Evolutionary conservation across 1,284 basidiomycete genomes (phyloP).

Genomic region (Ceraceosorus guamensis): DNA sequence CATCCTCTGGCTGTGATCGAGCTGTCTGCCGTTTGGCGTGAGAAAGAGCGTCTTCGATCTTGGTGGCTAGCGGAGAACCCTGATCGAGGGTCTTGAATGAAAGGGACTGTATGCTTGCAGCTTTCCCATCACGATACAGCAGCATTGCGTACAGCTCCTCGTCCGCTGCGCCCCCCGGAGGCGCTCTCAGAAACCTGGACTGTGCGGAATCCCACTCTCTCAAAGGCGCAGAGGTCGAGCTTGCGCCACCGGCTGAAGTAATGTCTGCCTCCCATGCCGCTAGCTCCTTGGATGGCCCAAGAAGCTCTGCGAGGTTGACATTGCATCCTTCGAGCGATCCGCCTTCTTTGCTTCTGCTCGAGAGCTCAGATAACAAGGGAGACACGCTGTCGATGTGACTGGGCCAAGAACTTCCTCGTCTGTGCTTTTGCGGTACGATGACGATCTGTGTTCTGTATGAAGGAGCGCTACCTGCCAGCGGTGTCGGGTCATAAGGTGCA

Average conservation of each 20-base stretch:
- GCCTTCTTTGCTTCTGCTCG: conserved; percentile 23
- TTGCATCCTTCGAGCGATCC: conserved; percentile 35
- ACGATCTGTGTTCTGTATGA: conserved; percentile 31
- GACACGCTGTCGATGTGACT: conserved; percentile 31
- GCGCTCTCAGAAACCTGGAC: neutral
- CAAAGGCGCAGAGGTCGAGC: neutral
- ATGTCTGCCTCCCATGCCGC: neutral
- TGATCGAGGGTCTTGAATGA: conserved; percentile 14
- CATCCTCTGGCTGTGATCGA: conserved; percentile 10
- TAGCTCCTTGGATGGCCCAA: conserved; percentile 3
- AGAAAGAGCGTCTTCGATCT: conserved; percentile 17
- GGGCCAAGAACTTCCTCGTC: conserved; percentile 31
- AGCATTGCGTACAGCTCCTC: conserved; percentile 30
- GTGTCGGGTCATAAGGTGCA: conserved; percentile 31
- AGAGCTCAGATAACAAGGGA: conserved; percentile 36
- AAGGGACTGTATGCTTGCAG: conserved; percentile 27
- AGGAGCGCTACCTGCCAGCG: conserved; percentile 34
- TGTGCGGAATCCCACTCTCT: neutral
- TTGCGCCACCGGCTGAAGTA: conserved; percentile 3
- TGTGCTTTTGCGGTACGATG: conserved; percentile 24
- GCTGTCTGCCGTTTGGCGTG: conserved; percentile 17
- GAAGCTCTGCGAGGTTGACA: conserved; percentile 27
- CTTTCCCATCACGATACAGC: conserved; percentile 27
- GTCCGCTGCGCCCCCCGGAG: conserved; percentile 13
- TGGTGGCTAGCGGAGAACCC: conserved; percentile 2